phyloP scores from a whole-genome alignment of 768 basidiomycete genomes.

The Leccinellum albellum region DNA sequence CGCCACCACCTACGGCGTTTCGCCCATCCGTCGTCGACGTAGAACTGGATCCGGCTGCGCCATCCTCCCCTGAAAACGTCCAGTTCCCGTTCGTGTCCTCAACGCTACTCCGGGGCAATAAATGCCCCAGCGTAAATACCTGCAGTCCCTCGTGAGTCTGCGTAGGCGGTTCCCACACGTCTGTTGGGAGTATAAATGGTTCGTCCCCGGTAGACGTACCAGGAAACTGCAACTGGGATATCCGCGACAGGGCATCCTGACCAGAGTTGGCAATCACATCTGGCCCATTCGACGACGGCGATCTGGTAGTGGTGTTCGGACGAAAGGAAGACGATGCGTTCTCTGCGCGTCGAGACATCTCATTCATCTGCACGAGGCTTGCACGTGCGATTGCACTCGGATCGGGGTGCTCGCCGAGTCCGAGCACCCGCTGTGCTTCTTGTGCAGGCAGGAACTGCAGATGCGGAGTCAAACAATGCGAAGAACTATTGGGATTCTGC shows the following conservation, averaged over 20 bases:
- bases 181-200: conserved; percentile 27
- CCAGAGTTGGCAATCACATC: conserved; percentile 14
- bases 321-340: conserved; percentile 28
- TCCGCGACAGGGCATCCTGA: conserved; percentile 49
- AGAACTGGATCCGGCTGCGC: conserved; percentile 8
- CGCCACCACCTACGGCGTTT: conserved; percentile 18
- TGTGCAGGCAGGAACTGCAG: conserved; percentile 51
- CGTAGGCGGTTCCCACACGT: conserved; percentile 25
- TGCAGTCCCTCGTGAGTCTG: conserved; percentile 62
- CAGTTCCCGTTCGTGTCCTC: conserved; percentile 58
- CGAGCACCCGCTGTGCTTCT: conserved; percentile 51
- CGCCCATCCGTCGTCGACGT: conserved; percentile 17
- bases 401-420: conserved; percentile 41
- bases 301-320: conserved; percentile 20
- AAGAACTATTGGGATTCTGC: conserved; percentile 5
- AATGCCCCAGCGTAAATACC: conserved; percentile 77
- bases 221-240: conserved; percentile 42
- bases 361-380: conserved; percentile 74
- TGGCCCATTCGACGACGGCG: conserved; percentile 15
- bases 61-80: conserved; percentile 45
- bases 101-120: conserved; percentile 54
- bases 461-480: conserved; percentile 9
- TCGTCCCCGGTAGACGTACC: conserved; percentile 26
- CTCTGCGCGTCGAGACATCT: conserved; percentile 63
- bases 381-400: conserved; percentile 58